These are phyloP conservation scores for Lecanosticta acicola DNA, from an alignment of 2,329 filamentous ascomycete species.

Conservation along the genomic window DNA sequence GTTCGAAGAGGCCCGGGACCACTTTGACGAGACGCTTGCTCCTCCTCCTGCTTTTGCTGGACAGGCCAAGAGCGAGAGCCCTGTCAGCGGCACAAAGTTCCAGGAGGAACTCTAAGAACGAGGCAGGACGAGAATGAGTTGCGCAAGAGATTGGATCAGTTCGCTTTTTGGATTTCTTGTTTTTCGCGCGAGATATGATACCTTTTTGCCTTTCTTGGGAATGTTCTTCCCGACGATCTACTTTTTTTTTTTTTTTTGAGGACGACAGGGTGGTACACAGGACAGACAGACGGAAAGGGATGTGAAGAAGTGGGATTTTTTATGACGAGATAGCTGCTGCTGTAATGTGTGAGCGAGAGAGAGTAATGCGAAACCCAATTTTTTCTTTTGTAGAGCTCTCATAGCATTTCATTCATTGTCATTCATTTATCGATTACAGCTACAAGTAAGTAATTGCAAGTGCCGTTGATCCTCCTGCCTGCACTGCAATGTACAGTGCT, in stretches of 20 bases:
- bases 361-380: no score
- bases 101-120: slow-evolving; percentile 48
- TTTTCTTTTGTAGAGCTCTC: no score
- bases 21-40: slow-evolving; percentile 44
- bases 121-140: not conserved
- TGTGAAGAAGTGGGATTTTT: not conserved
- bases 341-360: no score
- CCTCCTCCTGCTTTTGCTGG: slow-evolving; percentile 38
- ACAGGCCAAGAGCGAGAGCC: slow-evolving; percentile 43
- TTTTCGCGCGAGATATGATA: not conserved
- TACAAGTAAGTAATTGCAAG: no score
- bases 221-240: not conserved
- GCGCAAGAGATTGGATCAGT: slow-evolving; percentile 6
- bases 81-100: slow-evolving; percentile 49
- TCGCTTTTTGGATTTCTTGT: not conserved
- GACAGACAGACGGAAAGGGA: not conserved
- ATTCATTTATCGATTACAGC: no score
- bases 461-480: no score
- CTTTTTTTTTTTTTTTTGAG: not conserved
- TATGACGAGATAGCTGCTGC: no score
- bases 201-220: not conserved
- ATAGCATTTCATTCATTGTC: no score
- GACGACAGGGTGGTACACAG: not conserved
- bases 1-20: slow-evolving; percentile 50
- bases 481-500: no score